phyloP scores from a whole-genome alignment of 2,329 filamentous ascomycete species.

The Exophiala dermatitidis region DNA sequence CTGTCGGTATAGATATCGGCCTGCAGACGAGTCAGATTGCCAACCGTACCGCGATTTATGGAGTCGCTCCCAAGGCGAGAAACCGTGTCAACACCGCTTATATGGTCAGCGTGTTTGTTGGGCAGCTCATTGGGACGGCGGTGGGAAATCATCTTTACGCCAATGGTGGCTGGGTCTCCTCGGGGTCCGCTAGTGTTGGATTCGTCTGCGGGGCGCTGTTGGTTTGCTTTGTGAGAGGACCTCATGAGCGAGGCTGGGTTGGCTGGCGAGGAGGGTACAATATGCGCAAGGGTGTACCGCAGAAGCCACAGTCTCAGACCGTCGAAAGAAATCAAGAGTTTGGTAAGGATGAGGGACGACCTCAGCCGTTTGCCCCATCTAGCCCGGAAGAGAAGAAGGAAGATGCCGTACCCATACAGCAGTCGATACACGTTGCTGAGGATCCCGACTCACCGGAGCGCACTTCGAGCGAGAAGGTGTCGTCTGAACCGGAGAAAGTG shows the following conservation, averaged over 20 bases:
- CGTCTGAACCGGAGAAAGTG: constrained; percentile 2
- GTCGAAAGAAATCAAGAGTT: neutral
- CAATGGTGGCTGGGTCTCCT: constrained; percentile 49
- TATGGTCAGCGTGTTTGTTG: constrained; percentile 68
- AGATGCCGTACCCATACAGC: neutral
- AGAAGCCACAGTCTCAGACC: neutral
- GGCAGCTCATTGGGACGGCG: constrained; percentile 64
- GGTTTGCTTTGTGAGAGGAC: constrained; percentile 45
- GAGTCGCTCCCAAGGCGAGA: constrained; percentile 62
- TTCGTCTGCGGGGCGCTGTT: constrained; percentile 46
- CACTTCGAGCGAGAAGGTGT: constrained; percentile 11
- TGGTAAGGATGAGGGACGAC: neutral
- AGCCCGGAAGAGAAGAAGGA: constrained; percentile 4
- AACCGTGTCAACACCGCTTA: constrained; percentile 77
- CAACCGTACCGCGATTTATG: constrained; percentile 63
- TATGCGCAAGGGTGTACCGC: constrained; percentile 31
- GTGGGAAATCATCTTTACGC: constrained; percentile 54
- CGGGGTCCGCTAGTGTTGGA: constrained; percentile 51
- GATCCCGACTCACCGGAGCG: constrained; percentile 12
- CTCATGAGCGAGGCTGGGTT: constrained; percentile 52
- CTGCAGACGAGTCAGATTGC: constrained; percentile 67
- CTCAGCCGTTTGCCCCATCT: neutral
- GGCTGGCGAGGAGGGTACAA: constrained; percentile 55
- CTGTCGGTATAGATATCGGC: constrained; percentile 63
- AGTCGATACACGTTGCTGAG: neutral